Base-by-base conservation (phyloP, 169 alveolate genomes). In the Plasmodium yoelii region DNA sequence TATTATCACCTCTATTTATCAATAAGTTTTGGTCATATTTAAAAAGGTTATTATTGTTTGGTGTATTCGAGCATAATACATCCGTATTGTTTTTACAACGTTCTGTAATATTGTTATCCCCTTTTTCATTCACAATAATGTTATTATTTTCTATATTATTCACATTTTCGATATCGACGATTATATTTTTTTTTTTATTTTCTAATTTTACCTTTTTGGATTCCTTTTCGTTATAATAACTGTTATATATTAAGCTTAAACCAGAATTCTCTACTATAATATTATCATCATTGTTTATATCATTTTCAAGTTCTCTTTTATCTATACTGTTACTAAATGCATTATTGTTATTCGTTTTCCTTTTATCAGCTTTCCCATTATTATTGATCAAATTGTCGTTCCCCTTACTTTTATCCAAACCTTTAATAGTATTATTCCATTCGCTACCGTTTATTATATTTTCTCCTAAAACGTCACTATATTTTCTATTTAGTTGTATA, bases 351-450 rank as follows among this genome's bases (percentile, higher is more conserved):
- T 34, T 65, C 6, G 13, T 65, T 6, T 65, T 65, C 5, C 46
- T 65, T 7, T 65, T 65, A 44, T 65, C 44, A 65, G 28, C 56
- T 15, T 42, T 65, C 2, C 44, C 56, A 19, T 13, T 42, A 44
- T 24, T 60, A 60, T 19, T 60, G 44, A 6, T 63, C 46, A 15
- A 12, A 13, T 51, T 15, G 3, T 51, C 19, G 8, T 13, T 51
- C 19, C 5, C 59, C n/a, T 15, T 15, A 51, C 9, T 51, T 13
- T 51, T 51, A 51, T 15, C n/a, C 3, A 12, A 13, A 10, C 59
- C 5, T 15, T 51, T 51, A 34, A 34, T 34, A 34, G 42, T 34
- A 13, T 15, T 15, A 51, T 51, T 51, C 19, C 59, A 12, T 15
- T 15, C n/a, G 59, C 6, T 15, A 4, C 19, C 19, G 59, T 12